phyloP scores from a whole-genome alignment of 2,329 filamentous ascomycete species.

The Ophiostoma perfectum region DNA sequence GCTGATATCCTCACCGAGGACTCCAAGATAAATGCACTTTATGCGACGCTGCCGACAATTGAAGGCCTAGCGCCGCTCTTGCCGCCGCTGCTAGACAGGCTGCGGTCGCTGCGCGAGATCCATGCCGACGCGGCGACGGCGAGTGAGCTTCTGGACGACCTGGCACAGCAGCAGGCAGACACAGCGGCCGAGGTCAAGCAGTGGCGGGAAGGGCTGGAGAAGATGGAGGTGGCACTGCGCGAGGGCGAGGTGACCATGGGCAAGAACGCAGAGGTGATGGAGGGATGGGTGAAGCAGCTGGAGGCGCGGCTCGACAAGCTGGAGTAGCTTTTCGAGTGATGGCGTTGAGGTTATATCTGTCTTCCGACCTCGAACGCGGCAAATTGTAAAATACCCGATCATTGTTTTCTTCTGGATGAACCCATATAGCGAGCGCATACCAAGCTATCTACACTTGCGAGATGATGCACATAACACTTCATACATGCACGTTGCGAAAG shows the following conservation, averaged over 20 bases:
- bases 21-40: constrained; percentile 85
- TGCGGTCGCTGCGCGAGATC: constrained; percentile 76
- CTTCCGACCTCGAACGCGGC: background rate
- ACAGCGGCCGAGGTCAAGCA: constrained; percentile 78
- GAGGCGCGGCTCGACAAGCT: constrained; percentile 68
- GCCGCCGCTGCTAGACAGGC: constrained; percentile 75
- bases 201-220: constrained; percentile 76
- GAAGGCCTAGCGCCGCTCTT: constrained; percentile 79
- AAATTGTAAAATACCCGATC: background rate
- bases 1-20: constrained; percentile 57
- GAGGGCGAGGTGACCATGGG: constrained; percentile 65
- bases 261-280: constrained; percentile 77
- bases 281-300: constrained; percentile 81
- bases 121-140: constrained; percentile 84
- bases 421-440: too few species aligned
- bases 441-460: too few species aligned
- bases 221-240: constrained; percentile 69
- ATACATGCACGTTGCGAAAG: too few species aligned
- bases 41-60: constrained; percentile 80
- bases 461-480: background rate
- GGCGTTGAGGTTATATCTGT: background rate
- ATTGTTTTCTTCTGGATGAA: background rate
- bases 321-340: constrained; percentile 28
- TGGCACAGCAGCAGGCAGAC: constrained; percentile 75
- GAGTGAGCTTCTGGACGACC: constrained; percentile 65